Conservation (phyloP, 2,329 filamentous ascomycete genomes). For the Esteya vermicola region DNA sequence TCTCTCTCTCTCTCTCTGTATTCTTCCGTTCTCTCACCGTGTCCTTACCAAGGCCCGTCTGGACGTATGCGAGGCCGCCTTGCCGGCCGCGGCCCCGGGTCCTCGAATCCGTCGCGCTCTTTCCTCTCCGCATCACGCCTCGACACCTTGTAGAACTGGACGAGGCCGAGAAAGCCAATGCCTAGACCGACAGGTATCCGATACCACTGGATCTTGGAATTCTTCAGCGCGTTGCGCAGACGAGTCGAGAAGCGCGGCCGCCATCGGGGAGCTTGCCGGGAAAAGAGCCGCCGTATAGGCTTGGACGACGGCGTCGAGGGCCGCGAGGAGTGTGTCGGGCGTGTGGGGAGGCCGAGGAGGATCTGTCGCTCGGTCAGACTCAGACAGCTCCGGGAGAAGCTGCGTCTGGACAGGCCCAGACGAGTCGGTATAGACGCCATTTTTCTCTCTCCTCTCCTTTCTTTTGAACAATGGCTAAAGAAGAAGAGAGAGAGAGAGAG, state of each 20-base stretch:
- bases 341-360: constrained; percentile 6
- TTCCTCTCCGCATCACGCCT: constrained; percentile 36
- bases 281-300: constrained; percentile 20
- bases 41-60: constrained; percentile 62
- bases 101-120: constrained; percentile 23
- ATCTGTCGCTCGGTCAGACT: constrained; percentile 10
- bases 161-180: constrained; percentile 66
- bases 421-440: constrained; percentile 11
- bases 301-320: constrained; percentile 3
- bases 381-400: constrained; percentile 9
- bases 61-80: constrained; percentile 53
- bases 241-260: constrained; percentile 36
- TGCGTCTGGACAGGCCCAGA: constrained; percentile 11
- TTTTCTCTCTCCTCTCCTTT: no score
- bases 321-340: neutral
- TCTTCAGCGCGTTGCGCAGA: constrained; percentile 32
- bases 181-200: constrained; percentile 79
- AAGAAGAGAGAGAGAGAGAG: neutral
- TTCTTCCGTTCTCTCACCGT: neutral
- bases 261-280: constrained; percentile 28
- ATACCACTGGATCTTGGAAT: constrained; percentile 64
- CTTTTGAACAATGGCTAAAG: neutral
- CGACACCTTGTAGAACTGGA: constrained; percentile 70
- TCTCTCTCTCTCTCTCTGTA: neutral
- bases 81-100: constrained; percentile 24